phyloP scores from a whole-genome alignment of 306 rosid species.

The Glycine soja region DNA sequence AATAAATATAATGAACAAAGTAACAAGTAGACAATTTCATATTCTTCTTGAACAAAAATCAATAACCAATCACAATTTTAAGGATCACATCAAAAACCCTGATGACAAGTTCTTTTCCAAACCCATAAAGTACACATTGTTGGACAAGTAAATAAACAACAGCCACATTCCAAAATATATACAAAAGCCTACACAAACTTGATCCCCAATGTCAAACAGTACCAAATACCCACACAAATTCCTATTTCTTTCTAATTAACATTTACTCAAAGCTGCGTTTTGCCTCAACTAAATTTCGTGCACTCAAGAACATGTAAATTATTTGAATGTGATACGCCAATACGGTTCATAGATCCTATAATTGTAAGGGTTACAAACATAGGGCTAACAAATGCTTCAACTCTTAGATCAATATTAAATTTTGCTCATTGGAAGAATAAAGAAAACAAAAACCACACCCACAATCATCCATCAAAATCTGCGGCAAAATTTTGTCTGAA shows the following conservation, averaged over 20 bases:
- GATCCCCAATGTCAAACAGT: slow-evolving; percentile 27
- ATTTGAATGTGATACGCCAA: not conserved
- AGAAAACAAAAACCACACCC: not conserved
- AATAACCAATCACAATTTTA: slow-evolving; percentile 10
- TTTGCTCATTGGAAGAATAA: not conserved
- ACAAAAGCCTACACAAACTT: slow-evolving; percentile 3
- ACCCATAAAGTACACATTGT: slow-evolving; percentile 33
- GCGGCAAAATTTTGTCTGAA: slow-evolving; percentile 29
- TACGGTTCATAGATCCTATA: slow-evolving; percentile 31
- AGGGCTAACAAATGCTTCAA: too few species aligned
- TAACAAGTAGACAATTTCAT: not conserved
- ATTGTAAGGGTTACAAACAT: not conserved
- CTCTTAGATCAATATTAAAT: not conserved
- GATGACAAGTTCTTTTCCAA: slow-evolving; percentile 26
- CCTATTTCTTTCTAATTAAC: slow-evolving; percentile 35
- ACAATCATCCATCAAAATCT: slow-evolving; percentile 36
- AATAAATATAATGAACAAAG: not conserved
- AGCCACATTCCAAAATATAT: not conserved
- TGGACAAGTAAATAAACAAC: slow-evolving; percentile 17
- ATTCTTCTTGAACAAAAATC: slow-evolving; percentile 33
- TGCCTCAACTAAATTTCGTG: slow-evolving; percentile 17
- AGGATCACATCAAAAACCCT: slow-evolving; percentile 19
- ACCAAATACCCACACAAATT: slow-evolving; percentile 18
- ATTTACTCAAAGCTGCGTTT: slow-evolving; percentile 19
- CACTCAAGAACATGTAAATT: slow-evolving; percentile 16